Conservation (phyloP, 2,329 filamentous ascomycete species). For the Pestalotiopsis sp. region DNA sequence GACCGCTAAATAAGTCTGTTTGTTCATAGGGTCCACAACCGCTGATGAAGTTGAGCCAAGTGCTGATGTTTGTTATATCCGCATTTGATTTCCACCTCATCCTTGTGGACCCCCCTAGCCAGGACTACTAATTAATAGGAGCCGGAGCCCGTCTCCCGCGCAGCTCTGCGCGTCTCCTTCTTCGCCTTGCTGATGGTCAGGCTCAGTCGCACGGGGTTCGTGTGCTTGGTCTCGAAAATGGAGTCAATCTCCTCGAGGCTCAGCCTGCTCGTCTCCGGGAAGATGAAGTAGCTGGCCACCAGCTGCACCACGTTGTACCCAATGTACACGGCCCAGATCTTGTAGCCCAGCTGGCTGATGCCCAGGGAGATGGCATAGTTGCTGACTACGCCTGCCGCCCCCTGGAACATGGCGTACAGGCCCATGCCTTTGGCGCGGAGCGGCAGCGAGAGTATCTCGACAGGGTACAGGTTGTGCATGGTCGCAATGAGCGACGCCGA, state of each 20-base stretch:
- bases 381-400: slow-evolving; percentile 43
- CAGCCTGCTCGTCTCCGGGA: slow-evolving; percentile 13
- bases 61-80: not conserved
- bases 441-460: slow-evolving; percentile 44
- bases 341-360: slow-evolving; percentile 48
- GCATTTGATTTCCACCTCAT: not conserved
- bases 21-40: not conserved
- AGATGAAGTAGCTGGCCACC: slow-evolving; percentile 29
- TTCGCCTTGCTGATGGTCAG: slow-evolving; percentile 12
- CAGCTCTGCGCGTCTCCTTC: slow-evolving; percentile 6
- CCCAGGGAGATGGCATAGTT: slow-evolving; percentile 50
- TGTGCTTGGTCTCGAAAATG: slow-evolving; percentile 13
- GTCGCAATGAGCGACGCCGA: slow-evolving; percentile 47
- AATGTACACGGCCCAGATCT: slow-evolving; percentile 54
- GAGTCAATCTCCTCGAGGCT: slow-evolving; percentile 14
- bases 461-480: slow-evolving; percentile 50
- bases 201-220: slow-evolving; percentile 9
- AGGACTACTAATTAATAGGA: not conserved
- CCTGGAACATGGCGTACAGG: slow-evolving; percentile 46
- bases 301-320: slow-evolving; percentile 51
- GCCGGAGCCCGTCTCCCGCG: not conserved
- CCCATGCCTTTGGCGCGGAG: slow-evolving; percentile 49
- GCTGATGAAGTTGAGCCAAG: not conserved
- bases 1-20: no score
- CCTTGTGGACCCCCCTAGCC: not conserved